phyloP scores from a whole-genome alignment of 2,329 filamentous ascomycete species.

The Apiospora kogelbergensis region DNA sequence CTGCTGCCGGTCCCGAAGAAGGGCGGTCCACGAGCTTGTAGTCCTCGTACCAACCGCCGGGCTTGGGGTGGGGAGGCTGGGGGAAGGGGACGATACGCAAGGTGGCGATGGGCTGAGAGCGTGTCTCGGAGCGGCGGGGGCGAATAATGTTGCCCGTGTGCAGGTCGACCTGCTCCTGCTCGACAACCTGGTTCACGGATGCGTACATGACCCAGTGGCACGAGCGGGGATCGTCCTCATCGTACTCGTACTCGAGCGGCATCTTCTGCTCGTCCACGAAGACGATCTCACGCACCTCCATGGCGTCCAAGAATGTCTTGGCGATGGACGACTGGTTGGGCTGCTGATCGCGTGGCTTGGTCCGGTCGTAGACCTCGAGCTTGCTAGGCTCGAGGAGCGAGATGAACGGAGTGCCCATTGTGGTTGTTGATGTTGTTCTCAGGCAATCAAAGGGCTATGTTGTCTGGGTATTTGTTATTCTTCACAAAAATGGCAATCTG shows the following conservation, averaged over 20 bases:
- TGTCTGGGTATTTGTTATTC: neutral
- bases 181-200: constrained; percentile 51
- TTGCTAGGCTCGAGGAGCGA: constrained; percentile 47
- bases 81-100: constrained; percentile 82
- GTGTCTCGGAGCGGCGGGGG: constrained; percentile 44
- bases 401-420: constrained; percentile 50
- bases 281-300: constrained; percentile 60
- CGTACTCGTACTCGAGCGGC: constrained; percentile 69
- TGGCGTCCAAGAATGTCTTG: constrained; percentile 60
- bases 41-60: constrained; percentile 49
- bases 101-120: constrained; percentile 64
- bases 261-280: constrained; percentile 61
- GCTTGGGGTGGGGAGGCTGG: constrained; percentile 62
- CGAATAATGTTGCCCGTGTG: constrained; percentile 39
- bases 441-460: neutral
- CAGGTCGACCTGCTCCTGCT: constrained; percentile 44
- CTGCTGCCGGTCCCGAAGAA: constrained; percentile 36
- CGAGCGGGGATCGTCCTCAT: constrained; percentile 74
- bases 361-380: constrained; percentile 47
- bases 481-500: neutral
- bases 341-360: constrained; percentile 42
- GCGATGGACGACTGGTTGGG: constrained; percentile 42
- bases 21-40: constrained; percentile 34
- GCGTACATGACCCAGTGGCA: constrained; percentile 90
- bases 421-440: neutral